phyloP scores from a whole-genome alignment of 495 filamentous ascomycete genomes.

The Daldinia bambusicola region DNA sequence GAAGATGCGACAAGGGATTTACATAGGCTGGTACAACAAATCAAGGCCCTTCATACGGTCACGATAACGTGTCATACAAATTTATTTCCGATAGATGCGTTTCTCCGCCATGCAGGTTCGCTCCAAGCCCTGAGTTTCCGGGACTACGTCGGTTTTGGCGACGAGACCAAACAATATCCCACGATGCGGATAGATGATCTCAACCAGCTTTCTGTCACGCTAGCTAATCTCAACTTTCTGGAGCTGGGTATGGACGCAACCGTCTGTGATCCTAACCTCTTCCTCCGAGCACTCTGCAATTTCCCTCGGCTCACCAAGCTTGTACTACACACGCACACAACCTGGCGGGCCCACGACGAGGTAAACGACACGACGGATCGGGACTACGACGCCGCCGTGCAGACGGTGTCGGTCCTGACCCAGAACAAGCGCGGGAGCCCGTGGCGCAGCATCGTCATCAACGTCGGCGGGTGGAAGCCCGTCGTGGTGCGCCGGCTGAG shows the following conservation, averaged over 20 bases:
- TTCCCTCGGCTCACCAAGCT: constrained; percentile 40
- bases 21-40: constrained; percentile 39
- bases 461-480: constrained; percentile 47
- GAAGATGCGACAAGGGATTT: constrained; percentile 33
- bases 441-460: constrained; percentile 43
- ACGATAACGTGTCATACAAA: constrained; percentile 38
- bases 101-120: constrained; percentile 38
- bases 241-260: constrained; percentile 47
- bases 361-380: neutral
- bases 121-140: constrained; percentile 42
- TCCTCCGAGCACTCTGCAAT: constrained; percentile 31
- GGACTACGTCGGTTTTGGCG: constrained; percentile 44
- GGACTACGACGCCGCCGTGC: constrained; percentile 17
- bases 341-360: constrained; percentile 22
- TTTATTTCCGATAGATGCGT: constrained; percentile 37
- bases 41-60: constrained; percentile 37
- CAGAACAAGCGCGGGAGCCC: constrained; percentile 17
- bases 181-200: constrained; percentile 40
- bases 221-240: constrained; percentile 28
- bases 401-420: constrained; percentile 24
- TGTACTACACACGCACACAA: constrained; percentile 46
- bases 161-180: constrained; percentile 41
- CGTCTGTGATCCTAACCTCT: constrained; percentile 18
- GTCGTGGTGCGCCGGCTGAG: constrained; percentile 45
- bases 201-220: constrained; percentile 20